Conservation (phyloP, 257 asterid species). For the Avicennia marina region DNA sequence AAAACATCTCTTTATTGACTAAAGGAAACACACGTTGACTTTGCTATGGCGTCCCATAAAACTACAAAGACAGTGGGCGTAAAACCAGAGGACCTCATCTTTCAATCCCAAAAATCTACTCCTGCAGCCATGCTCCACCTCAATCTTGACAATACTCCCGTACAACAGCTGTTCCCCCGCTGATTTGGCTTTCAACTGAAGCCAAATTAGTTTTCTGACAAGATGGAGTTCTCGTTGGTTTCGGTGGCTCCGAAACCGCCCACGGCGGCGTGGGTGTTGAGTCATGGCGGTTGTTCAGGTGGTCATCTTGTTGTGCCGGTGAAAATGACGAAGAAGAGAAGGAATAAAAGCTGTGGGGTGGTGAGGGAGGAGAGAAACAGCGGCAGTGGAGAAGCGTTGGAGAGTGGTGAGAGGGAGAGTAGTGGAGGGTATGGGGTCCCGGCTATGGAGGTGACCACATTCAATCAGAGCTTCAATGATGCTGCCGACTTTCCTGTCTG, state of each 20-base stretch:
- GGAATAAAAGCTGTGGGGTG: slow-evolving; percentile 20
- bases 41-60: slow-evolving; percentile 18
- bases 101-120: slow-evolving; percentile 13
- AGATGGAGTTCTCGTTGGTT: slow-evolving; percentile 52
- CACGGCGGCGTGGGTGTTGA: slow-evolving; percentile 31
- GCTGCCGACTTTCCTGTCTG: slow-evolving; percentile 84
- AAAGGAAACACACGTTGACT: slow-evolving; percentile 11
- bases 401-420: slow-evolving; percentile 31
- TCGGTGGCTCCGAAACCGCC: slow-evolving; percentile 42
- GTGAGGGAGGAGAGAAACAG: slow-evolving; percentile 43
- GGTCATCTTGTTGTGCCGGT: slow-evolving; percentile 22
- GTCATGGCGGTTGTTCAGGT: slow-evolving; percentile 24
- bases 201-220: not conserved
- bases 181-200: not conserved
- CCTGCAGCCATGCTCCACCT: slow-evolving; percentile 17
- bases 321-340: slow-evolving; percentile 20
- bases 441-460: slow-evolving; percentile 81
- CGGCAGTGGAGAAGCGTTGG: slow-evolving; percentile 33
- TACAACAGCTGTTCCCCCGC: not conserved
- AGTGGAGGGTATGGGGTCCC: slow-evolving; percentile 41
- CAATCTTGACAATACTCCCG: slow-evolving; percentile 6
- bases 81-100: slow-evolving; percentile 27
- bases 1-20: not conserved
- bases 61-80: not conserved
- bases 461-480: slow-evolving; percentile 64